Base-by-base conservation (phyloP, 2,329 filamentous ascomycete genomes). In the Lachnellula cervina region DNA sequence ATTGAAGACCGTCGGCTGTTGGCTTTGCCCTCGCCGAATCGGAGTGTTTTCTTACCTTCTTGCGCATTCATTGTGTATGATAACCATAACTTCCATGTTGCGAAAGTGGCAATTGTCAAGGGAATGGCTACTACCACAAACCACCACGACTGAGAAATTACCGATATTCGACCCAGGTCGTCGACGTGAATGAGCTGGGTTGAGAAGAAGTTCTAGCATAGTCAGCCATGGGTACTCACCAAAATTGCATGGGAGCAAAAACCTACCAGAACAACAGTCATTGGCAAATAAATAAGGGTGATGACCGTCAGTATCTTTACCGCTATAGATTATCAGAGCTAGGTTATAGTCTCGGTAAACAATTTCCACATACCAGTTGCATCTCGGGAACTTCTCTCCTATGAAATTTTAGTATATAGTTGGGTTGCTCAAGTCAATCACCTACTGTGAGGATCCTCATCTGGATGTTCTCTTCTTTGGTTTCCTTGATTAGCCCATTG, bases 281-380 rank as follows among this genome's bases (percentile, higher is more conserved):
- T 49, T 6, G 56, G 59, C 5, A 61, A 35, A 42, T 56, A 60
- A 14, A 60, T 52, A 2, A 60, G 16, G 0, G 59, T 60, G 11
- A 60, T 62, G 2, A 62, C 32, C 5, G 59, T 62, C 17, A 62
- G 37, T 16, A 62, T 56, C 32, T 57, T 59, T 4, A 62, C 56
- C 16, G 57, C 56, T 56, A 14, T 16, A 11, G 11, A 11, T 14
- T 35, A 21, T 57, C 17, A 53, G 45, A 17, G 8, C 19, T 43
- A 34, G n/a, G 4, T 25, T 3, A 38, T 35, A 9, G 16, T 34
- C 6, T 19, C 37, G 11, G 34, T 23, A 28, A 32, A 8, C 13
- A 38, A 16, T 19, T 44, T 42, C 23, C 40, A 11, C 17, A 35
- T 51, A 49, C 47, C 58, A 13, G 59, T 53, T 9, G 59, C 57